Conservation (phyloP, 192 early-diverging fungal species). For the Umbelopsis ramanniana region DNA sequence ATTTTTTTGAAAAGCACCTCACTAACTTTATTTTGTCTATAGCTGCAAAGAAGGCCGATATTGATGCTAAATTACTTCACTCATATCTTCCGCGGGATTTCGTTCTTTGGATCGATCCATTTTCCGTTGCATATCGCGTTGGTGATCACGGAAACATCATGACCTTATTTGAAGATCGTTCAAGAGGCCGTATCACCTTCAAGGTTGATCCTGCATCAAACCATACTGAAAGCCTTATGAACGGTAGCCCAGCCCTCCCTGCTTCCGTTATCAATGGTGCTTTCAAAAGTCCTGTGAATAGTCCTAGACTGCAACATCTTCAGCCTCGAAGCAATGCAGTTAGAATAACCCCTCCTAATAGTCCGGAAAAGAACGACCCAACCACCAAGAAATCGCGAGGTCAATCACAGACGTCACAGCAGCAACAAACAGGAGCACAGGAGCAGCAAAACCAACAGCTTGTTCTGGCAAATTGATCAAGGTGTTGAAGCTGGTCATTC, state of each 20-base stretch:
- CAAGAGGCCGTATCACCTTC: slow-evolving; percentile 43
- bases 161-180: slow-evolving; percentile 65
- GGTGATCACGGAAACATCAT: slow-evolving; percentile 73
- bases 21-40: slow-evolving; percentile 13
- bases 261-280: background rate
- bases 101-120: slow-evolving; percentile 76
- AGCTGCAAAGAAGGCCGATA: slow-evolving; percentile 55
- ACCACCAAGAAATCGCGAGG: slow-evolving; percentile 6
- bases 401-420: slow-evolving; percentile 10
- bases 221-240: background rate
- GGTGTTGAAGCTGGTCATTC: background rate
- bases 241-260: slow-evolving; percentile 1
- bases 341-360: slow-evolving; percentile 41
- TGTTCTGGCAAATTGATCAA: slow-evolving; percentile 19
- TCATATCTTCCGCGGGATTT: slow-evolving; percentile 67
- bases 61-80: slow-evolving; percentile 54
- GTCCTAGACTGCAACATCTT: slow-evolving; percentile 34
- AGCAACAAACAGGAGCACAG: slow-evolving; percentile 15
- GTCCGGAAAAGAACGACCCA: slow-evolving; percentile 28
- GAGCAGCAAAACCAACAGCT: slow-evolving; percentile 17
- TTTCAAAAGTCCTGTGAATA: slow-evolving; percentile 28
- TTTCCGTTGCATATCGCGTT: slow-evolving; percentile 70
- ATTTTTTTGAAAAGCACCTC: no score
- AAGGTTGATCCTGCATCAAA: slow-evolving; percentile 28
- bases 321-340: slow-evolving; percentile 40